Percentiles rank a stretch among this genome's conserved stretches.
Evolutionary conservation across 495 filamentous ascomycete species (phyloP).

Genomic region (Podospora tetraspora): DNA sequence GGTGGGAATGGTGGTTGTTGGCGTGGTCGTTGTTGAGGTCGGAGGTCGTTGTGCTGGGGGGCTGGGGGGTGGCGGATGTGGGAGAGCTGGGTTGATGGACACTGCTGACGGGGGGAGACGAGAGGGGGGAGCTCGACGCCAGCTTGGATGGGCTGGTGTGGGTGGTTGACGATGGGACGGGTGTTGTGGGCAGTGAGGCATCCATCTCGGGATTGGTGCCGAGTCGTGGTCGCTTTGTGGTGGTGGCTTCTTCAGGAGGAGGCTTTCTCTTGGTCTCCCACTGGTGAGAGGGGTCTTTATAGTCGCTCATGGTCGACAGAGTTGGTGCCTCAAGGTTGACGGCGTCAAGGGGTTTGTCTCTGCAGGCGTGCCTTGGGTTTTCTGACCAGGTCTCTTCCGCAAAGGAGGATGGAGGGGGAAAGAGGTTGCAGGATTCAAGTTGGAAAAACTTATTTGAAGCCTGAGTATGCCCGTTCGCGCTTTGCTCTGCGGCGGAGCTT

Average conservation of each 20-base stretch:
- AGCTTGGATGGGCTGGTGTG: background rate
- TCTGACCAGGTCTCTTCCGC: background rate
- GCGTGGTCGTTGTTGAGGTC: background rate
- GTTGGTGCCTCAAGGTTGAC: background rate
- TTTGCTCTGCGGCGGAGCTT: background rate
- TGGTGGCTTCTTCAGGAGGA: background rate
- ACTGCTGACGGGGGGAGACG: background rate
- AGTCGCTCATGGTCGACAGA: background rate
- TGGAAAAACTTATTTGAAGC: background rate
- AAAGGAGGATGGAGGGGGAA: background rate
- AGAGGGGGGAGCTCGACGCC: background rate
- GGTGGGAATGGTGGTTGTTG: background rate
- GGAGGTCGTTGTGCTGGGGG: background rate
- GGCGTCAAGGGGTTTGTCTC: background rate
- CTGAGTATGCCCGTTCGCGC: background rate
- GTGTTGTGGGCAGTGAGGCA: background rate
- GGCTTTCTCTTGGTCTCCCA: background rate
- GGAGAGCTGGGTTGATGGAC: too few relatives aligned
- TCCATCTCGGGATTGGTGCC: background rate
- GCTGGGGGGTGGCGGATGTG: background rate
- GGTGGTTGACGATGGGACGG: background rate
- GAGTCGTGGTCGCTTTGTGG: background rate
- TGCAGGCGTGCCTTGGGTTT: background rate
- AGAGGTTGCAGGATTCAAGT: background rate
- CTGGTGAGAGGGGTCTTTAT: background rate